phyloP scores from a whole-genome alignment of 805 yeast species.

The Zygotorulaspora chibaensis region DNA sequence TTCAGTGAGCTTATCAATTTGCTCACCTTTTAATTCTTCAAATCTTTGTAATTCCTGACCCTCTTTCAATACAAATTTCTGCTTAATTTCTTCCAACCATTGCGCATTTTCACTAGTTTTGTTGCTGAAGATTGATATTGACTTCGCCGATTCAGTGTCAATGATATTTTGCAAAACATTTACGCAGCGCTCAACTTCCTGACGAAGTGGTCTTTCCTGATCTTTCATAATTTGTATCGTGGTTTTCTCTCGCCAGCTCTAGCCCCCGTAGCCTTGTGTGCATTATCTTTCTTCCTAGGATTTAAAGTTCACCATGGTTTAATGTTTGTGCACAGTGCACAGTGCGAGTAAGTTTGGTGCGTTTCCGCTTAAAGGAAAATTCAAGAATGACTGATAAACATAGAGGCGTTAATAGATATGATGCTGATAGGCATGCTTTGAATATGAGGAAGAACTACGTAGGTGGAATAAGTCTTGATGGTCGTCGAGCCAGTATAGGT shows the following conservation, averaged over 20 bases:
- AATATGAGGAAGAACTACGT: neutral
- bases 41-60: conserved; percentile 28
- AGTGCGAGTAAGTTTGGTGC: too few species aligned
- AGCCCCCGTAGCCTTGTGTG: too few species aligned
- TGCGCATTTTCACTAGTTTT: conserved; percentile 22
- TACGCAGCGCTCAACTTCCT: conserved; percentile 22
- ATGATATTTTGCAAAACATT: conserved; percentile 25
- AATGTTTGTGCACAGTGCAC: too few species aligned
- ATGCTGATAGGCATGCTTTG: neutral
- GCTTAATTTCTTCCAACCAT: conserved; percentile 22
- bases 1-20: conserved; percentile 20
- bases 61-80: conserved; percentile 22
- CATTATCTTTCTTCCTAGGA: neutral
- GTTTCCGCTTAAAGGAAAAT: too few species aligned
- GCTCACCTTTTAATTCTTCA: conserved; percentile 26
- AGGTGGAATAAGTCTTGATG: neutral
- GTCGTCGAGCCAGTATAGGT: neutral
- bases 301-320: too few species aligned
- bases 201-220: conserved; percentile 17
- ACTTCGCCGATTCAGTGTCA: conserved; percentile 27
- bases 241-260: neutral
- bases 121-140: conserved; percentile 25
- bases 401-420: too few species aligned
- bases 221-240: conserved; percentile 10
- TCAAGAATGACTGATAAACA: too few species aligned